Base-by-base conservation (phyloP, 768 basidiomycete genomes). In the Tulasnella sp. region DNA sequence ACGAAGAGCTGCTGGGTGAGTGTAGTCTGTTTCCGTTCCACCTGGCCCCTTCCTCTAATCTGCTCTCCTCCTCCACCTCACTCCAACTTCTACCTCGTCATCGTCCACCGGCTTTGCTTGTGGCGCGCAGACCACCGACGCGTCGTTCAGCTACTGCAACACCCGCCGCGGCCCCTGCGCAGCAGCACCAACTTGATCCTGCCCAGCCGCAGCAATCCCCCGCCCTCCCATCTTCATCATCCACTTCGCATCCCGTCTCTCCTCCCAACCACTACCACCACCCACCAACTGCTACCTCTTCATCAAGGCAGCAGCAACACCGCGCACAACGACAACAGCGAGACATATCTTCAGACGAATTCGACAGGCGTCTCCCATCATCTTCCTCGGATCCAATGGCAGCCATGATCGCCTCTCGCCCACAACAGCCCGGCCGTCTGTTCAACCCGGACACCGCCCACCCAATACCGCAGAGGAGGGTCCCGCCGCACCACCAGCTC, bases 361-460 rank as follows among this genome's bases (percentile, higher is more conserved):
- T 88, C 69, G 91, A 90, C 80, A 92, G 92, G 18, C 71, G 74
- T 93, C 93, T 82, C 90, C 89, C 67, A 90, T 92, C 32, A 51
- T 18, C 51, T 51, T n/a, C n/a, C n/a, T 57, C 55, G 2, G 32
- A 29, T 67, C 13, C 61, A 26, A 67, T 67, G 61, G 61, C 61
- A 10, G 32, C 61, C 26, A 35, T 67, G 85, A 87, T 44, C 88
- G 93, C 81, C 91, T 88, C 83, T 91, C 93, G 26, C 92, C 92
- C 6, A 84, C 87, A 46, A 70, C 81, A 29, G 81, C 57, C 73
- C 78, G 81, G 82, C 73, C 91, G 91, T 80, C 87, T 94, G 0
- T 95, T 86, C 84, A 92, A 94, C 81, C 93, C 93, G 0, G 87
- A 92, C 78, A 86, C 89, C 0, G 92, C 93, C 73, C 88, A 87